phyloP scores from a whole-genome alignment of 768 basidiomycete species.

The Rhodosporidiobolus odoratus region DNA sequence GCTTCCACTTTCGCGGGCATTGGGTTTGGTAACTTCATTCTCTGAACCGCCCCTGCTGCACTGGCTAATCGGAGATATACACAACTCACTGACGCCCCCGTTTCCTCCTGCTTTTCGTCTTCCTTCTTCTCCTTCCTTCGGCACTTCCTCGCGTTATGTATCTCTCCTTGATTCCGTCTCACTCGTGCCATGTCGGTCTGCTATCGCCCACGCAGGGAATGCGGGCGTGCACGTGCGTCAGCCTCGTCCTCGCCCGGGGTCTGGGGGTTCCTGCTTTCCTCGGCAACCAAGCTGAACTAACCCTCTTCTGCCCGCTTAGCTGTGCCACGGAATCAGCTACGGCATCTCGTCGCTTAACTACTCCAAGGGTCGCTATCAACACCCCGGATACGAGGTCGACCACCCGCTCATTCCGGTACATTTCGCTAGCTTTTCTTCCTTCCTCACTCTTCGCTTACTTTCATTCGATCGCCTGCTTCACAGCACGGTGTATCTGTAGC shows the following conservation, averaged over 20 bases:
- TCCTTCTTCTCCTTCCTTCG: neutral
- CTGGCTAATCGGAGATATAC: slow-evolving; percentile 46
- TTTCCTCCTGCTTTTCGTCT: neutral
- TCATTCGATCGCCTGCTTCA: neutral
- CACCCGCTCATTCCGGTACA: slow-evolving; percentile 85
- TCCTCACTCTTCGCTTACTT: slow-evolving; percentile 1
- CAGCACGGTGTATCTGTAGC: slow-evolving; percentile 59
- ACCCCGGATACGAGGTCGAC: slow-evolving; percentile 79
- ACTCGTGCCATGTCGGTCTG: no score
- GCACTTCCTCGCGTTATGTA: neutral
- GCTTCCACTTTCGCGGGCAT: slow-evolving; percentile 8
- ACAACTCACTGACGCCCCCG: neutral
- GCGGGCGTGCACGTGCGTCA: slow-evolving; percentile 88
- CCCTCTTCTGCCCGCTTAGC: slow-evolving; percentile 49
- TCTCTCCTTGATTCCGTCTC: slow-evolving; percentile 28
- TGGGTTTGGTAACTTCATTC: neutral
- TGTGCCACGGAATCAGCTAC: slow-evolving; percentile 42
- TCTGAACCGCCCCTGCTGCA: neutral
- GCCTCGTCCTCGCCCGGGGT: neutral
- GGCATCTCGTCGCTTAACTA: slow-evolving; percentile 76
- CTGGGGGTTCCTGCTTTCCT: slow-evolving; percentile 56
- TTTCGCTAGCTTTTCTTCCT: slow-evolving; percentile 11
- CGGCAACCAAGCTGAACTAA: neutral
- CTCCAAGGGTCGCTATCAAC: slow-evolving; percentile 82
- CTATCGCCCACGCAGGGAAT: slow-evolving; percentile 51